Base-by-base conservation (phyloP, 495 filamentous ascomycete genomes). In the Neurospora sp. region DNA sequence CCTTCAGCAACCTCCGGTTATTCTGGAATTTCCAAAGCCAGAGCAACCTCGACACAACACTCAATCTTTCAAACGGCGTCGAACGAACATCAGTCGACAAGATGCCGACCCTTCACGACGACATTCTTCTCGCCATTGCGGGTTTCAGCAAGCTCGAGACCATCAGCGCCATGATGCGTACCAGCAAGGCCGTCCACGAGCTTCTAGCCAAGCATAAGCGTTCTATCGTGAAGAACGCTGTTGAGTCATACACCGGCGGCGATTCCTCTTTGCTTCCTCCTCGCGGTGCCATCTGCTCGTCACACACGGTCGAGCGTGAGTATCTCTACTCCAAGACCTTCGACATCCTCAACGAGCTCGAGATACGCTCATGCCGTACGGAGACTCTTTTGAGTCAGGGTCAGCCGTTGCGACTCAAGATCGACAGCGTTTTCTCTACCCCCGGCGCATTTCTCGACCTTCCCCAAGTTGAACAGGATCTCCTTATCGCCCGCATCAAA, bases 211-310 rank as follows among this genome's bases (percentile, higher is more conserved):
- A 1, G 0, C 73, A 82, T 53, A 61, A 84, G 44, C 70, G 16
- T 0, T 80, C 78, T 1, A 70, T 83, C 20, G 70, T 73, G 37
- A 73, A 98, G 22, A 4, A 8, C 16, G 69, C 22, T 7, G 31
- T 27, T 40, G 14, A 53, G 41, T 8, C 2, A 37, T 17, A 70
- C 31, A 17, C 70, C 16, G 8, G 6, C 1, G 12, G 12, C 12
- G 53, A 61, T 7, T 31, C 53, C 22, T 75, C 75, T 40, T n/a
- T 35, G 12, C 2, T 42, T 3, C 72, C 75, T 0, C 75, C 77
- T 8, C 10, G 10, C 0, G 75, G 77, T 35, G 70, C 74, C 5
- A 40, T 77, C 2, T 41, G 81, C 10, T 79, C 80, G 0, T 79
- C 80, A 0, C 71, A 71, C 61, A 17, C 9, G 3, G 68, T 27